phyloP scores from a whole-genome alignment of 2,329 filamentous ascomycete species.

The Verticillium zaregamsianum region DNA sequence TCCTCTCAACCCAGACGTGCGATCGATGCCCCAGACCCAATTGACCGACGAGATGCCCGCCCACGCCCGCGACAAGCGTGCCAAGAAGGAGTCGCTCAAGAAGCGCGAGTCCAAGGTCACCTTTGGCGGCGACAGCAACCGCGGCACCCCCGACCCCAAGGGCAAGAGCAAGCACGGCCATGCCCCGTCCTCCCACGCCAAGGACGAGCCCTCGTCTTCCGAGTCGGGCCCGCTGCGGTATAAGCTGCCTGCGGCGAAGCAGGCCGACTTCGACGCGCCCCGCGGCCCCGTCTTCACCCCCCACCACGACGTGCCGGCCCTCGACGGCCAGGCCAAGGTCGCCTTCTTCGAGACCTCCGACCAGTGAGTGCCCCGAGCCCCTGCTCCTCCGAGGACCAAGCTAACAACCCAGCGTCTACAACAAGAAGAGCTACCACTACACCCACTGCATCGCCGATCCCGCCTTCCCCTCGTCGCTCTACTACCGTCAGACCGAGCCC shows the following conservation, averaged over 20 bases:
- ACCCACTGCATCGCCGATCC: conserved; percentile 88
- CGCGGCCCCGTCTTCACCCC: conserved; percentile 53
- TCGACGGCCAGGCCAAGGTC: conserved; percentile 42
- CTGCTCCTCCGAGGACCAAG: background rate
- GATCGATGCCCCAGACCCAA: conserved; percentile 26
- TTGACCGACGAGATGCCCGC: conserved; percentile 25
- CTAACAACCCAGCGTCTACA: conserved; percentile 43
- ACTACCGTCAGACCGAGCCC: conserved; percentile 84
- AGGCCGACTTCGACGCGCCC: conserved; percentile 56
- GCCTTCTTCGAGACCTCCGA: conserved; percentile 62
- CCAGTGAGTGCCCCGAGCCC: conserved; percentile 43
- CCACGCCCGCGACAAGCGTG: conserved; percentile 33
- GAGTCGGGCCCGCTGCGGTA: conserved; percentile 53
- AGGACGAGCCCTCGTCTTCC: conserved; percentile 6
- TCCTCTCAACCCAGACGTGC: conserved; percentile 66
- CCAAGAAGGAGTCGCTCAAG: conserved; percentile 65
- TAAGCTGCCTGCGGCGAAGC: conserved; percentile 60
- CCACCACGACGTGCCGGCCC: conserved; percentile 47
- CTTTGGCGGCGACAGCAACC: conserved; percentile 40
- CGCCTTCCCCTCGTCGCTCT: conserved; percentile 77
- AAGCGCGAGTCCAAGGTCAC: conserved; percentile 61
- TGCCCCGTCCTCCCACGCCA: background rate
- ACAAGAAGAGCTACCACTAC: conserved; percentile 78
- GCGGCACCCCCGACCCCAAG: conserved; percentile 56
- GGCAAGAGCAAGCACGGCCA: conserved; percentile 14